A percentile compares a stretch with the other conserved stretches of the same genome.
phyloP scores from a whole-genome alignment of 2,329 filamentous ascomycete genomes.

The Orbilia quercus region DNA sequence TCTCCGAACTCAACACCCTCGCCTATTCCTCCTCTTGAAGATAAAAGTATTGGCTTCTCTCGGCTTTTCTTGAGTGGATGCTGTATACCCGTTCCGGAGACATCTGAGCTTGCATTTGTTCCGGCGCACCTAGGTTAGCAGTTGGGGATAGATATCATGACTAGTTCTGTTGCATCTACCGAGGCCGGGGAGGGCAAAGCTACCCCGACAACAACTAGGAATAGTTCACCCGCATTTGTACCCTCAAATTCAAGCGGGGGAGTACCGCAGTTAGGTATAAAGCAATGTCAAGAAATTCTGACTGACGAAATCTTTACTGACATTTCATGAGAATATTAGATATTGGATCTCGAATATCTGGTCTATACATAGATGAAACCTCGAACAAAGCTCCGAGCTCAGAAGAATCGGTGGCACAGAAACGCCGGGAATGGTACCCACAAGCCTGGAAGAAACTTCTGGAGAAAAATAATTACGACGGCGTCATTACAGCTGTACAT shows the following conservation, averaged over 20 bases:
- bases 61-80: not conserved
- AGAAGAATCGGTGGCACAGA: constrained; percentile 36
- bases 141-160: constrained; percentile 19
- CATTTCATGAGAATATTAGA: constrained; percentile 7
- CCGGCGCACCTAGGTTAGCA: too few species aligned
- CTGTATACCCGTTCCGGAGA: not conserved
- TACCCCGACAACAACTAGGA: constrained; percentile 41
- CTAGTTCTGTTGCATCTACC: constrained; percentile 43
- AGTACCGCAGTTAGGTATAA: constrained; percentile 5
- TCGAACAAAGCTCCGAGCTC: constrained; percentile 14
- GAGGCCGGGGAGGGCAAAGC: constrained; percentile 29
- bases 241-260: not conserved
- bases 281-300: not conserved
- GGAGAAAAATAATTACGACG: constrained; percentile 40
- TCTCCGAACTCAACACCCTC: not conserved
- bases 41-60: too few species aligned
- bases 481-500: constrained; percentile 26
- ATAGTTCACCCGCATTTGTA: constrained; percentile 27
- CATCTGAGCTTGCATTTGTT: not conserved
- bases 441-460: constrained; percentile 40
- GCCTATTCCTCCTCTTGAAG: not conserved
- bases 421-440: constrained; percentile 49
- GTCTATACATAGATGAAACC: constrained; percentile 11
- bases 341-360: constrained; percentile 10
- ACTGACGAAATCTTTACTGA: not conserved